Conservation (phyloP, 345 rosid genomes). For the Linum trigynum region DNA sequence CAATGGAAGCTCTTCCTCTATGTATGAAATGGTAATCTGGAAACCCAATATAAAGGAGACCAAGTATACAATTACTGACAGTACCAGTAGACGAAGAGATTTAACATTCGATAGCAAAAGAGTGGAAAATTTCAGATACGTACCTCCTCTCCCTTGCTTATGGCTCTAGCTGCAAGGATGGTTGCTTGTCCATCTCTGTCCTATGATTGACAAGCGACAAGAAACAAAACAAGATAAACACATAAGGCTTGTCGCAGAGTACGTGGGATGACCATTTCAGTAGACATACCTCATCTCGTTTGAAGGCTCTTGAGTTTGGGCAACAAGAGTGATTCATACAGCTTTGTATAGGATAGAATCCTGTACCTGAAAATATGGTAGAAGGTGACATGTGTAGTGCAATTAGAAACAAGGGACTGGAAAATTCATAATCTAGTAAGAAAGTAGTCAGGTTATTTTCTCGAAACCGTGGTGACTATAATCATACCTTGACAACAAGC, state of each 20-base stretch:
- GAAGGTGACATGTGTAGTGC: too few species aligned
- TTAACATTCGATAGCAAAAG: background rate
- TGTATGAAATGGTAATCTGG: slow-evolving; percentile 74
- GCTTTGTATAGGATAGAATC: slow-evolving; percentile 87
- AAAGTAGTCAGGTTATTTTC: too few species aligned
- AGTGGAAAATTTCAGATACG: background rate
- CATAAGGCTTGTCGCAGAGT: background rate
- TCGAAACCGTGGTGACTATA: background rate
- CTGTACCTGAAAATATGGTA: slow-evolving; percentile 44
- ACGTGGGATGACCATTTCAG: background rate
- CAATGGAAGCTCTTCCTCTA: slow-evolving; percentile 66
- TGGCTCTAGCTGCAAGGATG: slow-evolving; percentile 46
- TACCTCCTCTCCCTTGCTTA: slow-evolving; percentile 76
- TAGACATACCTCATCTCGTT: slow-evolving; percentile 69
- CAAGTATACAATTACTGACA: background rate
- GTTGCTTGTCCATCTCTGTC: slow-evolving; percentile 87
- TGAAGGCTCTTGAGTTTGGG: slow-evolving; percentile 90
- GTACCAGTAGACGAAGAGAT: background rate
- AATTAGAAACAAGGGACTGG: background rate
- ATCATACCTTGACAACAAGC: slow-evolving; percentile 65
- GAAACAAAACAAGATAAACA: background rate
- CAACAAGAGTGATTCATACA: slow-evolving; percentile 90
- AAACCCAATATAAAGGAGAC: slow-evolving; percentile 4
- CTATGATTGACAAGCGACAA: slow-evolving; percentile 26
- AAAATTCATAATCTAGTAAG: slow-evolving; percentile 3